phyloP scores from a whole-genome alignment of 2,329 filamentous ascomycete genomes.

The Aureobasidium namibiae region DNA sequence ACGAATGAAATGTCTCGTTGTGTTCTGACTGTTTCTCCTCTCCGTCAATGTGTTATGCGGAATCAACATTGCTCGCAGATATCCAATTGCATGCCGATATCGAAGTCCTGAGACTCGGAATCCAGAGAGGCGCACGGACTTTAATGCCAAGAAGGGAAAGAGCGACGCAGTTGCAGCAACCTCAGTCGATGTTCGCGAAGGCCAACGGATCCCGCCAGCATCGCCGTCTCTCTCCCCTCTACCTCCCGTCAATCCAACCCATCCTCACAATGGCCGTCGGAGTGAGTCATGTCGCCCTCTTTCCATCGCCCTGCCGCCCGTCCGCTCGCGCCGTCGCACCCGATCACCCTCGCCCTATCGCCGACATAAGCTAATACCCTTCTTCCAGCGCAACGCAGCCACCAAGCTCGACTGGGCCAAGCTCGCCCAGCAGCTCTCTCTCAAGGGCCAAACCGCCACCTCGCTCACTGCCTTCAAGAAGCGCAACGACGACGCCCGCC shows the following conservation, averaged over 20 bases:
- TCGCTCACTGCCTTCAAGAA: slow-evolving; percentile 97
- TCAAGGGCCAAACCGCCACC: slow-evolving; percentile 86
- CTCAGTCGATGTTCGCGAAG: slow-evolving; percentile 8
- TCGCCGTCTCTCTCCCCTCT: slow-evolving; percentile 29
- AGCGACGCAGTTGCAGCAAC: slow-evolving; percentile 5
- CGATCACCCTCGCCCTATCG: not conserved
- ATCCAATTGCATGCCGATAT: not conserved
- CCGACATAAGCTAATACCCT: not conserved
- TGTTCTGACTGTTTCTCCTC: not conserved
- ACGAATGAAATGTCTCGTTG: not conserved
- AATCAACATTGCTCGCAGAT: not conserved
- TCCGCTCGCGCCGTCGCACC: not conserved
- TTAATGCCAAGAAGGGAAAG: slow-evolving; percentile 1
- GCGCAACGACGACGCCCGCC: slow-evolving; percentile 97
- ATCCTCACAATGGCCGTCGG: slow-evolving; percentile 55
- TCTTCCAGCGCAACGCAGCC: slow-evolving; percentile 84
- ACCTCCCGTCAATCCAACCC: slow-evolving; percentile 35
- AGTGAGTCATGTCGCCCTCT: slow-evolving; percentile 44
- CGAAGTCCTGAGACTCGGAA: not conserved
- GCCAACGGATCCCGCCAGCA: slow-evolving; percentile 8
- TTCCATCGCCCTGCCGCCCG: not conserved
- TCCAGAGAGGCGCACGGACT: not conserved
- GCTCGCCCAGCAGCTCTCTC: slow-evolving; percentile 86
- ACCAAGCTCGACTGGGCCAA: slow-evolving; percentile 99
- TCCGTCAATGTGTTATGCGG: not conserved